Base-by-base conservation (phyloP, 2,329 filamentous ascomycete genomes). In the Penicillium sp. region DNA sequence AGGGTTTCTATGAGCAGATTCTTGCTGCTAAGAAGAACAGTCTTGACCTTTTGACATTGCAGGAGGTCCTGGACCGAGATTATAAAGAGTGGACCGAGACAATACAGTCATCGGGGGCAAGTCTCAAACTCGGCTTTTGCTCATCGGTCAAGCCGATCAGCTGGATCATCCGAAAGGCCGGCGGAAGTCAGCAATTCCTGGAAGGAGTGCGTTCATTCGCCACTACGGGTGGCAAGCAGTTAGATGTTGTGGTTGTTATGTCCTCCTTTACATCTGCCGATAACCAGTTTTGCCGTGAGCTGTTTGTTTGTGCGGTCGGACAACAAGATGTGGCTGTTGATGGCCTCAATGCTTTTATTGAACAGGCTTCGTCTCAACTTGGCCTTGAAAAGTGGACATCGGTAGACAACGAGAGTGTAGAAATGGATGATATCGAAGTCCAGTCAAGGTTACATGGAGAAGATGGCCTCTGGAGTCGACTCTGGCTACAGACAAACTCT, bases 61-160 rank as follows among this genome's bases (percentile, higher is more conserved):
- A 76, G 2, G 84, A 86, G 60, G 79, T 85, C 17, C 67, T 87
- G 50, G 75, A 78, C 32, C 82, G 85, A 54, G 84, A 87, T 64
- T 87, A 85, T 63, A 87, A 87, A 67, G 73, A 81, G 44, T 87
- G 84, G 84, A 73, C 72, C 1, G 80, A 80, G 51, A 65, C 60
- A 10, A 49, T 58, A 3, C 56, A 50, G 20, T 55, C 66, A 60
- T 53, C 66, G 60, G 45, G 69, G 60, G 32, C 60, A 67, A 60
- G 51, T 2, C 26, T 77, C 27, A 78, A 74, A 43, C 71, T 87
- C 15, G 84, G 84, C 2, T 81, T 86, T 47, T 82, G 80, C 58
- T 82, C 80, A 20, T 77, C 83, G 5, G 83, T 86, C 26, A 82
- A 82, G 61, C 72, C 79, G 0, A 68, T 86, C 5, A 68, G 71